Evolutionary conservation across 108 stramenopile species (phyloP), one percentile per base, ranked within the genome.

Genomic region (Cyclostephanos invisitatus): DNA sequence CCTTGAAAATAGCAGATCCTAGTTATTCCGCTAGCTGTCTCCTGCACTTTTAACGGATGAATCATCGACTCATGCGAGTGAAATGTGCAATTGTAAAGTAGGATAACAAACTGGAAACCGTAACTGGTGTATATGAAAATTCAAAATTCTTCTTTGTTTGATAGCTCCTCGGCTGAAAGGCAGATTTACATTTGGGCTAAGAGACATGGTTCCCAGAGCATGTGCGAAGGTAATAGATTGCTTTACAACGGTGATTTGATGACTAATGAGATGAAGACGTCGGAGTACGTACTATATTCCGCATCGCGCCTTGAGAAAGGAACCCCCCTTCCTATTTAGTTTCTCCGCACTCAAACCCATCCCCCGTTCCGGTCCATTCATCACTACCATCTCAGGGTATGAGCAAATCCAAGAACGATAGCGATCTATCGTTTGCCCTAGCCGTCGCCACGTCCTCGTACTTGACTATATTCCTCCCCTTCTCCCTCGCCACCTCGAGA

Each of bases 371-470:
- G 44, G 44, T 2, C 2, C 44, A 15, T 46, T 46, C 12, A 15
- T 46, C 44, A 11, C 44, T n/a, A n/a, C n/a, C n/a, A n/a, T n/a
- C n/a, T 84, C 70, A 94, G 7, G 93, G 93, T 24, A 94, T 29
- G 17, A 94, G 76, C 48, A 79, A 78, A 67, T 90, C 84, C 48
- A 94, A 64, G 66, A 94, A 94, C 10, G 85, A 72, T 62, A 88
- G 57, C 0, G 88, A 51, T 21, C 81, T 65, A 72, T 89, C 79
- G n/a, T 83, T 87, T 12, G 86, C 83, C 72, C 93, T 75, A 48
- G 86, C 93, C 56, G 91, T 90, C 6, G 93, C 93, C 32, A 94
- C 86, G 77, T 94, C 93, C 66, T 94, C 93, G 61, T 94, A 94
- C 66, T 86, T 84, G 59, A 94, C 89, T 15, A 88, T 92, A 56